Base-by-base conservation (phyloP, 768 basidiomycete genomes). In the Phylloporus arenicola region DNA sequence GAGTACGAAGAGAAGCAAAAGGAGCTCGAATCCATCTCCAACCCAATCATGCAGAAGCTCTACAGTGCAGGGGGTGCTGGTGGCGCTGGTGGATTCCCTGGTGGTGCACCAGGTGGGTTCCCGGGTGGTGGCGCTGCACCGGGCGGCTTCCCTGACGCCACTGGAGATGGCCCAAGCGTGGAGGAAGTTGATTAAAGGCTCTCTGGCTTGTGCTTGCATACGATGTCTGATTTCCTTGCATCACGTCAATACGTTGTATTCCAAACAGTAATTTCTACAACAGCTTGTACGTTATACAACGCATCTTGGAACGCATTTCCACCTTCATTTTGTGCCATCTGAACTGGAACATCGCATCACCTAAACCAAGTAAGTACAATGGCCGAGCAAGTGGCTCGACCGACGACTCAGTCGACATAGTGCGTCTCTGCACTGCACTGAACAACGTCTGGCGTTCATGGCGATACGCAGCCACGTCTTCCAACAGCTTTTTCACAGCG, bases 1-100 rank as follows among this genome's bases (percentile, higher is more conserved):
- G 94, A 97, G 74, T 93, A 94, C 72, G 88, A 89, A 69, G 78
- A 78, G 63, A 87, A 83, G 73, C 92, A 94, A 68, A 94, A 94
- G 77, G 93, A 96, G 72, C 76, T 97, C 45, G 93, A 96, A 75
- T 72, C 63, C 16, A 65, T 94, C 58, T 89, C 92, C 61, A 88
- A 82, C 69, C 83, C 83, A 11, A 83, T 84, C 62, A 81, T 81
- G 79, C 77, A 78, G 68, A 79, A 76, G 61, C 78, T 94, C 24
- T 94, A 95, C 68, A 65, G 73, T 30, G 74, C 68, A 45, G 68
- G 71, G 7, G 84, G 83, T 55, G 74, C 69, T 41, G 50, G 69
- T 34, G 81, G 22, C 5, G 22, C 22, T 24, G 5, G 80, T 47
- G 78, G 78, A 14, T 72, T 80, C 71, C 82, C 84, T 50, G 83